phyloP scores from a whole-genome alignment of 2,329 filamentous ascomycete species.

The Kalaharituber pfeilii region DNA sequence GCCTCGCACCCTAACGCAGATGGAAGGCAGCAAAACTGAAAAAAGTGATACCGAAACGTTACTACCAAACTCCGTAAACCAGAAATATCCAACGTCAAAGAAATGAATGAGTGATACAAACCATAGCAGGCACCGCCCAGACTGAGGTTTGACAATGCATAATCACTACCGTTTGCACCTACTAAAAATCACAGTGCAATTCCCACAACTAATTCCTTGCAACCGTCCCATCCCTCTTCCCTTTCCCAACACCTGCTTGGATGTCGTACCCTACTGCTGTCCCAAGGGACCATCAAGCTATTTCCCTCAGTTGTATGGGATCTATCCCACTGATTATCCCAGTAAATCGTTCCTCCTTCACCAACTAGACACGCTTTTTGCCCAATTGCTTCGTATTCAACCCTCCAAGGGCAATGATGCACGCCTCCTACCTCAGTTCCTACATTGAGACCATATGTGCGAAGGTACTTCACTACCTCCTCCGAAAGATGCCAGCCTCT shows the following conservation, averaged over 20 bases:
- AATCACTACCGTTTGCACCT: too few species aligned
- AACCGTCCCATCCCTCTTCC: slow-evolving; percentile 2
- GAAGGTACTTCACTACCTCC: slow-evolving; percentile 15
- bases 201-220: slow-evolving; percentile 2
- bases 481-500: slow-evolving; percentile 16
- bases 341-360: not conserved
- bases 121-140: too few species aligned
- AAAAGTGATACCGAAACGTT: not conserved
- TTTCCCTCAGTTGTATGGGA: not conserved
- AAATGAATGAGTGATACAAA: too few species aligned
- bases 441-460: not conserved
- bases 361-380: slow-evolving; percentile 15
- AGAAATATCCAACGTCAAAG: too few species aligned
- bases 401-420: slow-evolving; percentile 10
- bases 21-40: slow-evolving; percentile 21
- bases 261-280: slow-evolving; percentile 5
- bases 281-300: slow-evolving; percentile 4
- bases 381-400: slow-evolving; percentile 19
- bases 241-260: slow-evolving; percentile 13
- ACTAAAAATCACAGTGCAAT: not conserved
- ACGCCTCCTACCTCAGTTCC: slow-evolving; percentile 2
- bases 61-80: not conserved
- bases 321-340: not conserved
- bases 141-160: too few species aligned
- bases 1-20: too few species aligned